These are phyloP conservation scores for Pelargonium citronellum DNA, from an alignment of 441 rosid species.

Conservation along the genomic window DNA sequence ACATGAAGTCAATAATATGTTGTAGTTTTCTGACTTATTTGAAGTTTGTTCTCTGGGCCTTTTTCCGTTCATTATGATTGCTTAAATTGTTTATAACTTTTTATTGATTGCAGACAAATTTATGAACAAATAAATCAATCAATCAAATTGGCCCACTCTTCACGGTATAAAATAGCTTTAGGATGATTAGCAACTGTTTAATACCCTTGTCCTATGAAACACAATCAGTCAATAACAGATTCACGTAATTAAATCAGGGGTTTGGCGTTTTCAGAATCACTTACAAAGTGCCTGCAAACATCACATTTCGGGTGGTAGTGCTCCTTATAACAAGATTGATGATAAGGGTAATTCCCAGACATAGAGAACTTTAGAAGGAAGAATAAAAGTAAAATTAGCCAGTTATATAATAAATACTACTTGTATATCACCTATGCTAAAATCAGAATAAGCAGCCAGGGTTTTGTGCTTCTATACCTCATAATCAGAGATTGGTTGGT, in stretches of 20 bases:
- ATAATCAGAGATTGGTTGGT: slow-evolving; percentile 67
- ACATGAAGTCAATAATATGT: no score
- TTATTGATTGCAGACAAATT: no score
- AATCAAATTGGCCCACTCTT: no score
- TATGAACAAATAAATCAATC: no score
- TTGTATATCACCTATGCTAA: not conserved
- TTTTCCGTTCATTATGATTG: no score
- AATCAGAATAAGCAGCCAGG: slow-evolving; percentile 5
- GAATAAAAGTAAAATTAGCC: slow-evolving; percentile 25
- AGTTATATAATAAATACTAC: not conserved
- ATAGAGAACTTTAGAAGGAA: slow-evolving; percentile 59
- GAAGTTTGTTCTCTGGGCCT: no score
- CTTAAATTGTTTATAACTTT: no score
- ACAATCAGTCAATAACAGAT: not conserved
- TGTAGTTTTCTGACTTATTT: no score
- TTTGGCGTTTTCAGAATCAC: slow-evolving; percentile 23
- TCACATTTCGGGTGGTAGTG: slow-evolving; percentile 84
- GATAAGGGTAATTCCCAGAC: slow-evolving; percentile 72
- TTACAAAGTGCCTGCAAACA: slow-evolving; percentile 77
- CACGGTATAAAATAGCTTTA: no score
- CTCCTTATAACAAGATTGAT: slow-evolving; percentile 79
- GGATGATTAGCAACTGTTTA: no score
- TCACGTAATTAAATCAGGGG: not conserved
- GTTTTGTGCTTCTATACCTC: slow-evolving; percentile 51
- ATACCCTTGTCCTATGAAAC: not conserved